Base-by-base conservation (phyloP, 768 basidiomycete species). In the Tylopilus balloui region DNA sequence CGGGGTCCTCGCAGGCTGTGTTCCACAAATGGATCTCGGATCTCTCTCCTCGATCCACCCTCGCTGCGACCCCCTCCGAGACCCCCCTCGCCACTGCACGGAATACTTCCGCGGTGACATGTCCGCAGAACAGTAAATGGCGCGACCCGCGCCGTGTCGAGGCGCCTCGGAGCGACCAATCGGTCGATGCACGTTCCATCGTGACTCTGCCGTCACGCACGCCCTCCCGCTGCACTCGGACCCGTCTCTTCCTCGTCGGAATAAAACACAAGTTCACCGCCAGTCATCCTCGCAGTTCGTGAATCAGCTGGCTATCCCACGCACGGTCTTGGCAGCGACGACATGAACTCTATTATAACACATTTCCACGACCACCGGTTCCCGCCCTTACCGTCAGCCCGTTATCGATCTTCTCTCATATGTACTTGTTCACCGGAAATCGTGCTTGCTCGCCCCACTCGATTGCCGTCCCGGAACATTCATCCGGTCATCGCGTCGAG, bases 1-100 rank as follows among this genome's bases (percentile, higher is more conserved):
- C 31, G 61, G 61, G 61, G 61, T 62, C 61, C 19, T 12, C 23
- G 21, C 34, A 14, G 53, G 56, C 59, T 59, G 56, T 59, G 60
- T 48, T 8, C 42, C 48, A 46, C 43, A 34, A 46, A 11, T 14
- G 24, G 49, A 62, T 62, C 58, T 51, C 20, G 44, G 58, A 63
- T 63, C 48, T 3, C 2, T 19, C 15, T 12, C 43, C 25, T 36
- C 39, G 29, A 40, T 48, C 36, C 25, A 6, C 3, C 20, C n/a
- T 25, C 27, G 15, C 19, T 19, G 38, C 28, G 21, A 47, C 55
- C 45, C 55, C 47, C 10, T 11, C 2, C 7, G 21, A 21, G n/a
- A 25, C 40, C 53, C 52, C 52, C 27, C 37, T 13, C 6, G 17
- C 44, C 31, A 6, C 6, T n/a, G n/a, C n/a, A n/a, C 21, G 7